These are phyloP conservation scores for Eragrostis tef DNA, from an alignment of 202 grass and related monocot genomes.

Conservation along the genomic window DNA sequence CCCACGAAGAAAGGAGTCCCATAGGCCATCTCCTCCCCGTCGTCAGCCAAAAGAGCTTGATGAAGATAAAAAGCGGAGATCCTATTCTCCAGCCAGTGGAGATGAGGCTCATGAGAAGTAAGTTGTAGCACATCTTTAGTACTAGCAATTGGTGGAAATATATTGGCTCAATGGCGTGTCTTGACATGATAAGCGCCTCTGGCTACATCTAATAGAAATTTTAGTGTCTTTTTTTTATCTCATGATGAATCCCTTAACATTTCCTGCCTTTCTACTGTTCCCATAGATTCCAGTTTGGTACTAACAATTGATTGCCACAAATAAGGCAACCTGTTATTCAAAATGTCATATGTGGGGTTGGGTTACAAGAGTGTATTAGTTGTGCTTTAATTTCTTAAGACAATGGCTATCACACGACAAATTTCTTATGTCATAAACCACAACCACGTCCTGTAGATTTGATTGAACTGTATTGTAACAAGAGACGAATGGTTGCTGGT, in stretches of 20 bases:
- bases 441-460: not conserved
- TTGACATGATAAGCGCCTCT: too few relatives aligned
- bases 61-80: conserved; percentile 53
- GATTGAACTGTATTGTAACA: not conserved
- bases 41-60: conserved; percentile 56
- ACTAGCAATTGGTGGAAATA: too few relatives aligned
- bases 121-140: conserved; percentile 32
- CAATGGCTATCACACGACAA: too few relatives aligned
- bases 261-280: not conserved
- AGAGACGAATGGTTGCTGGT: not conserved
- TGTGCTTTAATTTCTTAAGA: too few relatives aligned
- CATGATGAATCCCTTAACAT: not conserved
- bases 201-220: conserved; percentile 1
- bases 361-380: too few relatives aligned
- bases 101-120: conserved; percentile 67
- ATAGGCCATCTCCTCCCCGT: conserved; percentile 51
- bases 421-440: not conserved
- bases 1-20: conserved; percentile 57
- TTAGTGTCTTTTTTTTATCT: not conserved
- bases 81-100: conserved; percentile 55
- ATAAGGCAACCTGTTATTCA: not conserved
- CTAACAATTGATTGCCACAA: not conserved
- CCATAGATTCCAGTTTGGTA: not conserved
- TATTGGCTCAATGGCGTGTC: too few relatives aligned
- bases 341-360: not conserved